Evolutionary conservation across 805 yeast species (phyloP).

Genomic region (Cyberlindnera americana): DNA sequence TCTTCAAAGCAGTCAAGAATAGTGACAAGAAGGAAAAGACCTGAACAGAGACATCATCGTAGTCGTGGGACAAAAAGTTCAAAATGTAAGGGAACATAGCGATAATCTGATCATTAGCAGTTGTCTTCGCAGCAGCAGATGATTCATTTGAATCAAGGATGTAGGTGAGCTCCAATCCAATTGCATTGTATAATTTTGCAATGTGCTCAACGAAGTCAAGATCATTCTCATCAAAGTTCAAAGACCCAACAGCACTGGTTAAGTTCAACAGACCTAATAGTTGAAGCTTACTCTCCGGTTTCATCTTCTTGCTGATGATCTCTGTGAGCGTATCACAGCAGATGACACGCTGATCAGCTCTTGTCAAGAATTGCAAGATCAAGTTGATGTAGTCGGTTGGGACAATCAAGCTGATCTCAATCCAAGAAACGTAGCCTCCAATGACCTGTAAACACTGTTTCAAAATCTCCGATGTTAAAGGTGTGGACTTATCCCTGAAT

Average conservation of each 20-base stretch:
- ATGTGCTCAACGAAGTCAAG: slow-evolving; percentile 71
- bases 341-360: slow-evolving; percentile 13
- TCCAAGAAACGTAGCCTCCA: slow-evolving; percentile 92
- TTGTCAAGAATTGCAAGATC: slow-evolving; percentile 65
- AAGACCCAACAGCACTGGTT: slow-evolving; percentile 45
- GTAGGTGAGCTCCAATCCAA: slow-evolving; percentile 72
- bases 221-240: slow-evolving; percentile 42
- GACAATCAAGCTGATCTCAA: slow-evolving; percentile 33
- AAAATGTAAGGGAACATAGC: slow-evolving; percentile 71
- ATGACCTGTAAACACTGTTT: slow-evolving; percentile 59
- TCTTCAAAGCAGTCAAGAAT: slow-evolving; percentile 68
- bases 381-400: slow-evolving; percentile 25
- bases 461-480: slow-evolving; percentile 43
- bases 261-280: slow-evolving; percentile 67
- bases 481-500: slow-evolving; percentile 30
- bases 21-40: slow-evolving; percentile 78
- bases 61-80: slow-evolving; percentile 71
- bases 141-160: slow-evolving; percentile 57
- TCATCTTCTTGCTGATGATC: slow-evolving; percentile 75
- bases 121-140: slow-evolving; percentile 32
- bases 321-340: slow-evolving; percentile 50
- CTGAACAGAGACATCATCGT: slow-evolving; percentile 83
- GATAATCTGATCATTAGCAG: slow-evolving; percentile 48
- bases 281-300: slow-evolving; percentile 59
- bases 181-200: slow-evolving; percentile 68